phyloP scores from a whole-genome alignment of 306 rosid genomes.

The Lathyrus tuberosus region DNA sequence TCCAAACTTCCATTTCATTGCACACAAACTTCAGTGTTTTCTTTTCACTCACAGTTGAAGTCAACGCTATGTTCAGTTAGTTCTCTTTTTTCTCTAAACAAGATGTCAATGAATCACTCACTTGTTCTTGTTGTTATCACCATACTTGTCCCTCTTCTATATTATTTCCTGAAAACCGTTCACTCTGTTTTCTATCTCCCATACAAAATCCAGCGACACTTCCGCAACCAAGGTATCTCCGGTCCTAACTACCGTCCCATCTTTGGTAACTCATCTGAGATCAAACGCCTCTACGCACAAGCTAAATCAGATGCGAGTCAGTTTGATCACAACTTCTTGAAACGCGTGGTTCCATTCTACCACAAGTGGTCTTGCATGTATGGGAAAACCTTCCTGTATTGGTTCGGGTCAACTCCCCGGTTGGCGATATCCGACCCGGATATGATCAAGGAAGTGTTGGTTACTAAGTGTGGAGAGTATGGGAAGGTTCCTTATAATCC shows the following conservation, averaged over 20 bases:
- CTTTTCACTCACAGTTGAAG: not conserved
- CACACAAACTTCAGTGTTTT: too few relatives aligned
- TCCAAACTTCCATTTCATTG: too few relatives aligned
- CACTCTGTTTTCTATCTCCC: constrained; percentile 59
- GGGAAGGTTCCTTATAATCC: constrained; percentile 47
- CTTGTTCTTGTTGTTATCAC: constrained; percentile 13
- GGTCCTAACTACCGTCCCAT: constrained; percentile 77
- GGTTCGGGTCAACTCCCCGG: constrained; percentile 75
- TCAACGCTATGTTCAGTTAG: not conserved
- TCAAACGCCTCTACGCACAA: constrained; percentile 50
- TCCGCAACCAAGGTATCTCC: constrained; percentile 57
- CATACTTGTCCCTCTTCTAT: constrained; percentile 11
- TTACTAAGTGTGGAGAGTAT: constrained; percentile 49
- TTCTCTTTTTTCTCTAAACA: not conserved
- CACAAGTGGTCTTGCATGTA: constrained; percentile 59
- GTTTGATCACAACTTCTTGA: constrained; percentile 55
- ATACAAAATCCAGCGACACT: constrained; percentile 50
- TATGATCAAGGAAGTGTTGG: constrained; percentile 61
- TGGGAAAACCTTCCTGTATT: constrained; percentile 65
- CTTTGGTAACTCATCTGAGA: constrained; percentile 59
- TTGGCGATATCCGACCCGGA: constrained; percentile 71
- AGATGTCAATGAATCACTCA: not conserved
- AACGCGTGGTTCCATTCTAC: constrained; percentile 58
- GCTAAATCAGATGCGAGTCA: constrained; percentile 42
- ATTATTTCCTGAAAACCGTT: constrained; percentile 37